Percentiles rank a stretch among this genome's conserved stretches.
Conservation (phyloP, 2,329 filamentous ascomycete species). For the Neofusicoccum laricinum region DNA sequence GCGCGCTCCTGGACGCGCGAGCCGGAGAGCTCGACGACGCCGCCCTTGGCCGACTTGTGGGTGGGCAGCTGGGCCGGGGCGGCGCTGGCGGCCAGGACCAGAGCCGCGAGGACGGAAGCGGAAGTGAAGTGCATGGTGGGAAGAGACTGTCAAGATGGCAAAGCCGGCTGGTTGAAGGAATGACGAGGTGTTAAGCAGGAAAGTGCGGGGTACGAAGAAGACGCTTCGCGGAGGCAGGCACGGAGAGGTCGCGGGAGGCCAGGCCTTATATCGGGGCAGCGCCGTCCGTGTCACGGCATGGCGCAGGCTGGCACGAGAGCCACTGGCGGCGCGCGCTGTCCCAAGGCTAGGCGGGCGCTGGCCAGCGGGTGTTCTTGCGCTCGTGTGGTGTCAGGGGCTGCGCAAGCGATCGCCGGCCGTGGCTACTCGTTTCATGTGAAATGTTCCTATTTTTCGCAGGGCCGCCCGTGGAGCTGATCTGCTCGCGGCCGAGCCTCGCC, state of each 20-base stretch:
- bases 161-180: background rate
- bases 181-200: background rate
- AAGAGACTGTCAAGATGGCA: background rate
- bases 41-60: conserved; percentile 4
- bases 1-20: background rate
- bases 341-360: conserved; percentile 1
- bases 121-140: background rate
- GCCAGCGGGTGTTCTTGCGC: background rate
- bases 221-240: background rate
- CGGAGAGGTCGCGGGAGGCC: background rate
- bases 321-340: conserved; percentile 1
- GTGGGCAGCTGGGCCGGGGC: conserved; percentile 5
- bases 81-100: conserved; percentile 1
- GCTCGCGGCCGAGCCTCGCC: background rate
- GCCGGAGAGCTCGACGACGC: background rate
- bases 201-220: background rate
- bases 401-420: background rate
- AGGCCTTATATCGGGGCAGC: conserved; percentile 9
- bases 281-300: background rate
- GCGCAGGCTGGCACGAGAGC: background rate
- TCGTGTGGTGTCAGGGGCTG: conserved; percentile 1
- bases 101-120: background rate
- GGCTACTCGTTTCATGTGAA: background rate
- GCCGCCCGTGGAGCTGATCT: background rate
- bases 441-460: conserved; percentile 1